Evolutionary conservation across 2,329 filamentous ascomycete species (phyloP).

Genomic region (Alternaria conjuncta): DNA sequence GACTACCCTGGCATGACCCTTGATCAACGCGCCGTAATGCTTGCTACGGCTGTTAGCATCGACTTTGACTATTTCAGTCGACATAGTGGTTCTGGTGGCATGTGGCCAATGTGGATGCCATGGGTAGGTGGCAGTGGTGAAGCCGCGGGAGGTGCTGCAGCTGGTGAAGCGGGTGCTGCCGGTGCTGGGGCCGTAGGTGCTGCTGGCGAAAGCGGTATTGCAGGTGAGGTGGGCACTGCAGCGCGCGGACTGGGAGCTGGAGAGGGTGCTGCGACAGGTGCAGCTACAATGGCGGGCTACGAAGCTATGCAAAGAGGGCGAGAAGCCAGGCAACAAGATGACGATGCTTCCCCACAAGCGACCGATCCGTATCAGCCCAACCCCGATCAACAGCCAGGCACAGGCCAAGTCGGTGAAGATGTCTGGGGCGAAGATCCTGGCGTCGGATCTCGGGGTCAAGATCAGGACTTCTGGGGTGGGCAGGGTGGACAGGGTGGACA

Average conservation of each 20-base stretch:
- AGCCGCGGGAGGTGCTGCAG: conserved; percentile 49
- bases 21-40: conserved; percentile 70
- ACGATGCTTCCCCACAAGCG: conserved; percentile 37
- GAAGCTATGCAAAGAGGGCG: conserved; percentile 66
- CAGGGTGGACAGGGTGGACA: conserved; percentile 22
- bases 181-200: conserved; percentile 50
- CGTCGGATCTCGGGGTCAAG: conserved; percentile 22
- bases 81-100: conserved; percentile 58
- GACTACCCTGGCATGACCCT: conserved; percentile 63
- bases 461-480: conserved; percentile 40
- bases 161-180: conserved; percentile 47
- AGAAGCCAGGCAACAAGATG: conserved; percentile 28
- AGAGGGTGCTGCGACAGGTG: conserved; percentile 57
- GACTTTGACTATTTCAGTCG: conserved; percentile 73
- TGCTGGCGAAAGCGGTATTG: conserved; percentile 51
- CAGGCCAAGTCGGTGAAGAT: conserved; percentile 28
- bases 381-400: conserved; percentile 26
- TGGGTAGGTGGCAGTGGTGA: conserved; percentile 45
- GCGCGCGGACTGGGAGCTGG: conserved; percentile 48
- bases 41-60: conserved; percentile 68
- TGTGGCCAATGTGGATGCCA: conserved; percentile 60
- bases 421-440: conserved; percentile 42
- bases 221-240: conserved; percentile 57
- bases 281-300: conserved; percentile 67
- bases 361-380: conserved; percentile 28